Conservation (phyloP, 2,329 filamentous ascomycete species). For the Diaporthe citrichinensis region DNA sequence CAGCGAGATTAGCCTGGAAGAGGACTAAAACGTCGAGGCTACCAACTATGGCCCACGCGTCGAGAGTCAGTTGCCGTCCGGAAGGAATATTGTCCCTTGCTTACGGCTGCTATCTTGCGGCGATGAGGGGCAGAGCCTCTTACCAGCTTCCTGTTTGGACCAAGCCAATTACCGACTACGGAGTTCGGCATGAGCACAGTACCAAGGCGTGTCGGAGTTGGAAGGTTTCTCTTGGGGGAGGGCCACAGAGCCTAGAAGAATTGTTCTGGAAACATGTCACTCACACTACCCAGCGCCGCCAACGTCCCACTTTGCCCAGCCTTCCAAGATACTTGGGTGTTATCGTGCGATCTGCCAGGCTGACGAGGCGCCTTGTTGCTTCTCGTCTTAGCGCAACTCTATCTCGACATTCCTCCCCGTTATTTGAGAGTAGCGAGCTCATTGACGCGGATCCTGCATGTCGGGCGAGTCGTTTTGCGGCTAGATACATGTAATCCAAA, state of each 20-base stretch:
- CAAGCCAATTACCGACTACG: constrained; percentile 29
- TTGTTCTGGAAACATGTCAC: constrained; percentile 29
- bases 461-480: not conserved
- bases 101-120: constrained; percentile 27
- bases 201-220: constrained; percentile 22
- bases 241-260: not conserved
- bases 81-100: constrained; percentile 41
- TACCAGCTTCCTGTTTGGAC: constrained; percentile 34
- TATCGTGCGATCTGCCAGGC: constrained; percentile 27
- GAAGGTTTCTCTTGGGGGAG: not conserved
- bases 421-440: constrained; percentile 3
- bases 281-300: constrained; percentile 8
- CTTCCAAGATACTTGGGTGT: constrained; percentile 26
- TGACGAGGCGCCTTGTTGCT: constrained; percentile 37
- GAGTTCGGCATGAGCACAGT: constrained; percentile 18
- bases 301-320: constrained; percentile 8
- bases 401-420: not conserved
- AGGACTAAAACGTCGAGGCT: constrained; percentile 14
- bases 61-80: constrained; percentile 26
- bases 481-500: constrained; percentile 33
- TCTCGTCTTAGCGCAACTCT: constrained; percentile 14
- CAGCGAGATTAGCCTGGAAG: constrained; percentile 37
- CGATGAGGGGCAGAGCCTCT: constrained; percentile 4
- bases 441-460: not conserved
- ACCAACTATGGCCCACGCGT: not conserved